Evolutionary conservation across 768 basidiomycete species (phyloP).

Genomic region (Sporobolomyces roseus): DNA sequence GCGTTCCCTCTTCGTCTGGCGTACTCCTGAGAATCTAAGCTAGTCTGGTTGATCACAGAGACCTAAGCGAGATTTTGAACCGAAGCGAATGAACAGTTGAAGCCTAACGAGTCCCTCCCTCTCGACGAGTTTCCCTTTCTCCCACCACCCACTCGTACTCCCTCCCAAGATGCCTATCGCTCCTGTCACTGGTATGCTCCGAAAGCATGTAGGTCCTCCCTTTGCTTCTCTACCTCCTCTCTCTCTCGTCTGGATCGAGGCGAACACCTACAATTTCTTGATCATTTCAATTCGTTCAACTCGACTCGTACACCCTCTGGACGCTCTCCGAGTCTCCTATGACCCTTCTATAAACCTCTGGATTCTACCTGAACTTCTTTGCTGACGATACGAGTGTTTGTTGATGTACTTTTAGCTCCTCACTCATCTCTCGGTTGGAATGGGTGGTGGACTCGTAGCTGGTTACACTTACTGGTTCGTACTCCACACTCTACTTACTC

Average conservation of each 20-base stretch:
- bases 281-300: not conserved
- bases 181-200: conserved; percentile 33
- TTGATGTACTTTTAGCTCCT: conserved; percentile 25
- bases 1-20: no score
- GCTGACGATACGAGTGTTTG: no score
- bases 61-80: no score
- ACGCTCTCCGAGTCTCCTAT: not conserved
- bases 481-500: not conserved
- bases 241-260: not conserved
- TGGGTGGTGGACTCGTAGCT: conserved; percentile 31
- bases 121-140: no score
- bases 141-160: not conserved
- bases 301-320: not conserved
- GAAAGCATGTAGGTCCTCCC: conserved; percentile 24
- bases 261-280: not conserved
- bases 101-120: no score
- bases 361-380: no score
- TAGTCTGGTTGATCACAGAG: no score
- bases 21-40: no score
- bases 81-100: no score
- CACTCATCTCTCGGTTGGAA: conserved; percentile 37
- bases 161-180: conserved; percentile 37
- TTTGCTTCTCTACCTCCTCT: not conserved
- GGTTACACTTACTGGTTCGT: conserved; percentile 30
- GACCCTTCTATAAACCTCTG: not conserved